These are phyloP conservation scores for Cyamopsis tetragonoloba DNA, from an alignment of 306 rosid species.

Conservation along the genomic window DNA sequence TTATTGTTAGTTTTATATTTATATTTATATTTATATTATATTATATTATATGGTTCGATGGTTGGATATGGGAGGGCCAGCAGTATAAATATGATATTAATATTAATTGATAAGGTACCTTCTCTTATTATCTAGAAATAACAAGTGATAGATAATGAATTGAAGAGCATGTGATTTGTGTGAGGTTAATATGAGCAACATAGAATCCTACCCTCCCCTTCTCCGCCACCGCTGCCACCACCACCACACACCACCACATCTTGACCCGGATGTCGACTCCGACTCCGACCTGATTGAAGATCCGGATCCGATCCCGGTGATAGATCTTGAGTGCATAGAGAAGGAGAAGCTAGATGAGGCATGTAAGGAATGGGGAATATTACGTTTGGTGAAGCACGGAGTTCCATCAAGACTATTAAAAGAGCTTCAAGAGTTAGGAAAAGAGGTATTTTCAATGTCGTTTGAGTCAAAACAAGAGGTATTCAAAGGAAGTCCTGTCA, in stretches of 20 bases:
- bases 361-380: conserved; percentile 61
- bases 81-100: too few species aligned
- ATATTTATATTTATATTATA: too few species aligned
- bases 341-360: conserved; percentile 37
- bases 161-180: too few species aligned
- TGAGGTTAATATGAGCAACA: conserved; percentile 17
- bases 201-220: conserved; percentile 53
- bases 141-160: too few species aligned
- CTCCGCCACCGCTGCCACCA: conserved; percentile 22
- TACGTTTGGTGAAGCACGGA: conserved; percentile 73
- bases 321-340: conserved; percentile 45
- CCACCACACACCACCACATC: neutral
- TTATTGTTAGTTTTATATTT: too few species aligned
- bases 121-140: too few species aligned
- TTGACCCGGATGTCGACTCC: neutral
- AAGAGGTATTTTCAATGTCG: conserved; percentile 36
- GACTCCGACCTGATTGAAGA: neutral
- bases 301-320: conserved; percentile 38
- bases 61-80: too few species aligned
- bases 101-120: too few species aligned
- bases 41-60: too few species aligned
- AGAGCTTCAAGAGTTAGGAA: conserved; percentile 34
- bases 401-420: conserved; percentile 48
- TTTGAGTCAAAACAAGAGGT: conserved; percentile 51
- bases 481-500: conserved; percentile 27